Base-by-base conservation (phyloP, 352 stramenopile genomes). In the Pythium vanterpoolii region DNA sequence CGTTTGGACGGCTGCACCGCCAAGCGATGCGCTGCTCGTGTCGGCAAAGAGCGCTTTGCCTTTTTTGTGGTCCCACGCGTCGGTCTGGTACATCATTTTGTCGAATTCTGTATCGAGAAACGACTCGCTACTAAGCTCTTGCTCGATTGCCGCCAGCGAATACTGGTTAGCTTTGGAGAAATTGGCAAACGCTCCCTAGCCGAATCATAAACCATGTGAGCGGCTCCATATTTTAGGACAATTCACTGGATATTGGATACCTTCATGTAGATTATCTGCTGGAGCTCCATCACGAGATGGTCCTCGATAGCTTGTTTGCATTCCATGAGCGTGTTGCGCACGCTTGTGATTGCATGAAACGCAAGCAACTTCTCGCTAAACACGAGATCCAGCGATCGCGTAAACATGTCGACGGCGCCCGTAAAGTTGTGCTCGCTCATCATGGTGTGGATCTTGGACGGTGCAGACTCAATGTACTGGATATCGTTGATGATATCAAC, bases 231-330 rank as follows among this genome's bases (percentile, higher is more conserved):
- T 36, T 36, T 6, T 6, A 36, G 31, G 11, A 13, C 31, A 13
- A 11, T 13, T 13, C 31, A 36, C 31, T 36, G 31, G 31, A 36
- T 36, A 36, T 36, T 9, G 9, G 7, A 11, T 34, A 81, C 77
- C 65, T 91, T 88, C 23, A 90, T 71, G 57, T 89, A 94, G 43
- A 92, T 81, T 27, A 86, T 65, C 56, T 73, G 69, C 47, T 91
- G 75, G 10, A 94, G 74, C 40, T 88, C 79, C 9, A 77, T 69
- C n/a, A 91, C 77, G 23, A 94, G 62, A 42, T 85, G 73, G 38
- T 92, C 83, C 65, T 92, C 80, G 39, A 94, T 91, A 2, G 74
- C 70, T 69, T 92, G 82, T 47, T 94, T 94, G 68, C 78, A 94
- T 62, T 92, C 84, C 78, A 94, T 92, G 49, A 94, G 68, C 16